Evolutionary conservation across 192 early-diverging fungal species (phyloP).

Genomic region (Backusella circina): DNA sequence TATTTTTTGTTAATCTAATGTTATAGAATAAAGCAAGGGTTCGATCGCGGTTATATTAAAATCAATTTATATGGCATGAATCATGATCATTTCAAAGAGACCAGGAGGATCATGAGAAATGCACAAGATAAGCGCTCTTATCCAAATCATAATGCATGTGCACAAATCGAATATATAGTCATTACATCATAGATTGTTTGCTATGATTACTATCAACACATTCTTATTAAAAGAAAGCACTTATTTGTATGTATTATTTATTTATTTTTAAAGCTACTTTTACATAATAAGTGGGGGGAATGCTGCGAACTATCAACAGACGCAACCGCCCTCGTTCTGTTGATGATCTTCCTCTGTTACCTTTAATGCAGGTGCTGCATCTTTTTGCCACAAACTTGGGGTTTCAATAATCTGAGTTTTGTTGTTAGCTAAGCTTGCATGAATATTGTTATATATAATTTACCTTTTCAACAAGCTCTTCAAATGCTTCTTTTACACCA

Average conservation of each 20-base stretch:
- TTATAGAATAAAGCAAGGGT: not conserved
- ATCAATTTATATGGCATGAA: not conserved
- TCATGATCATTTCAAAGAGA: no score
- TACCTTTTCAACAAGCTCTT: conserved; percentile 91
- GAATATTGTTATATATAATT: conserved; percentile 13
- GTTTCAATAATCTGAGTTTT: conserved; percentile 11
- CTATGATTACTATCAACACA: not conserved
- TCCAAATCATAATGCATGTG: not conserved
- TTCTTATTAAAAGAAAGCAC: not conserved
- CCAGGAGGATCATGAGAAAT: no score
- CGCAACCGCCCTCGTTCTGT: not conserved
- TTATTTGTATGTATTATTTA: no score
- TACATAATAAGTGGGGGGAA: not conserved
- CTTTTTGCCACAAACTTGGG: not conserved
- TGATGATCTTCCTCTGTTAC: not conserved
- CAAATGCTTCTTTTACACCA: conserved; percentile 92
- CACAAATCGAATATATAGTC: not conserved
- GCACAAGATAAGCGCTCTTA: no score
- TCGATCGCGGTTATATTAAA: not conserved
- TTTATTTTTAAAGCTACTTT: not conserved
- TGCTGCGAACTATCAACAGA: not conserved
- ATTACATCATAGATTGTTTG: not conserved
- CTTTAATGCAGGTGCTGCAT: not conserved
- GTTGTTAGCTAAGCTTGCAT: conserved; percentile 17
- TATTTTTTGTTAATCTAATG: not conserved